Conservation (phyloP, 495 filamentous ascomycete genomes). For the Alectoria sarmentosa region DNA sequence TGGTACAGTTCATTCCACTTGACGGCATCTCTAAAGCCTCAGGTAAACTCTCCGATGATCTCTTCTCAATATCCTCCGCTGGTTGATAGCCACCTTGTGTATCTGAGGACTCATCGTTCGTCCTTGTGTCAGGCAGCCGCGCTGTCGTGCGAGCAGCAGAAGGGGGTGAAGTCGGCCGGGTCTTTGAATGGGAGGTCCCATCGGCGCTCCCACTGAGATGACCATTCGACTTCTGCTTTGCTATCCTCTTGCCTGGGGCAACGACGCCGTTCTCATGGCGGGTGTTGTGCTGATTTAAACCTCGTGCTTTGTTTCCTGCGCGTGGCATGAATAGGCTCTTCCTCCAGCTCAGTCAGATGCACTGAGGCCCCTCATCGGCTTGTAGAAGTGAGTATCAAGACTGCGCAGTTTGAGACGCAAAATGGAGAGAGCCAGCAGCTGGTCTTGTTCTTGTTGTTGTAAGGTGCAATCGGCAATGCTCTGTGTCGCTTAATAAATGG, state of each 20-base stretch:
- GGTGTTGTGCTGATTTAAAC: conserved; percentile 58
- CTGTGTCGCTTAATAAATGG: neutral
- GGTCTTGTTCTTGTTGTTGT: neutral
- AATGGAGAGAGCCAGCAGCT: neutral
- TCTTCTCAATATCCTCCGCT: conserved; percentile 1
- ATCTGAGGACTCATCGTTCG: conserved; percentile 18
- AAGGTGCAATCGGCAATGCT: neutral
- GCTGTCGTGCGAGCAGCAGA: conserved; percentile 35
- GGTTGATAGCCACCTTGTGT: neutral
- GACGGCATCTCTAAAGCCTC: conserved; percentile 22
- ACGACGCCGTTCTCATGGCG: conserved; percentile 84
- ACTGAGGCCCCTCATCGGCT: conserved; percentile 15
- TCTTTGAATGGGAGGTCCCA: conserved; percentile 41
- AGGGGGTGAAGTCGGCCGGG: conserved; percentile 37
- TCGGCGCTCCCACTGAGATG: conserved; percentile 51
- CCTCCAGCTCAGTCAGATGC: conserved; percentile 18
- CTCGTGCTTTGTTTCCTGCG: conserved; percentile 53
- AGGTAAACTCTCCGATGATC: conserved; percentile 1
- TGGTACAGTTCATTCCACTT: conserved; percentile 21
- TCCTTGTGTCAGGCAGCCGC: conserved; percentile 31
- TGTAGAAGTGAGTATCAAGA: neutral
- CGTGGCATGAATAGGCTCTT: conserved; percentile 28
- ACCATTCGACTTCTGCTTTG: conserved; percentile 57
- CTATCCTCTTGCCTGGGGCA: conserved; percentile 75
- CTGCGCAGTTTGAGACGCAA: neutral